Percentiles rank a stretch among this genome's conserved stretches.
phyloP scores from a whole-genome alignment of 305 asterid species.

The Solanum hybrid region DNA sequence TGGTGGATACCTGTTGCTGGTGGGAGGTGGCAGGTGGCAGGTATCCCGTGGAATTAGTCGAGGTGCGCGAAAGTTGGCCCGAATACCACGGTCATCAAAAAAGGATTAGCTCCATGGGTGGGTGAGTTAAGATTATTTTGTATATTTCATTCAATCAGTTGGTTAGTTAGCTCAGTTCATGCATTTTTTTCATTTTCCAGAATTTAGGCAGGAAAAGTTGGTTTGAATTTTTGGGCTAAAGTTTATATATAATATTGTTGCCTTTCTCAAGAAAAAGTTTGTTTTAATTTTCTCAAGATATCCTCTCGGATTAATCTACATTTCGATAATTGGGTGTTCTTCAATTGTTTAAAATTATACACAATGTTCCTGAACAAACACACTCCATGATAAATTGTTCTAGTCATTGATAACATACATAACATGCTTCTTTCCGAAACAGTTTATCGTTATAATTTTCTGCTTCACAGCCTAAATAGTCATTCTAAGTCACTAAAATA shows the following conservation, averaged over 20 bases:
- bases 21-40: background rate
- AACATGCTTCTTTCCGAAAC: background rate
- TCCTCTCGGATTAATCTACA: background rate
- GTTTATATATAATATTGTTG: background rate
- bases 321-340: background rate
- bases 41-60: background rate
- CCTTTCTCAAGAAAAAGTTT: background rate
- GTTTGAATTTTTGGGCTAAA: background rate
- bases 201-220: slow-evolving; percentile 2
- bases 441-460: background rate
- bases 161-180: slow-evolving; percentile 2
- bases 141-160: background rate
- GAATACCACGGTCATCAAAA: background rate
- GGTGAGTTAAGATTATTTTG: background rate
- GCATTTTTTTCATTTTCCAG: background rate
- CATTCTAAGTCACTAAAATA: background rate
- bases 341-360: background rate
- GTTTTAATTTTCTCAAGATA: background rate
- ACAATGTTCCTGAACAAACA: background rate
- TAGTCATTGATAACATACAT: background rate
- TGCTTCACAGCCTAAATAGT: background rate
- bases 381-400: slow-evolving; percentile 1
- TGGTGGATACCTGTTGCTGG: background rate
- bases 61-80: background rate
- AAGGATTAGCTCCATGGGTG: background rate